Evolutionary conservation across 1,139 yeast species (phyloP).

Genomic region (Kodamaea plutei): DNA sequence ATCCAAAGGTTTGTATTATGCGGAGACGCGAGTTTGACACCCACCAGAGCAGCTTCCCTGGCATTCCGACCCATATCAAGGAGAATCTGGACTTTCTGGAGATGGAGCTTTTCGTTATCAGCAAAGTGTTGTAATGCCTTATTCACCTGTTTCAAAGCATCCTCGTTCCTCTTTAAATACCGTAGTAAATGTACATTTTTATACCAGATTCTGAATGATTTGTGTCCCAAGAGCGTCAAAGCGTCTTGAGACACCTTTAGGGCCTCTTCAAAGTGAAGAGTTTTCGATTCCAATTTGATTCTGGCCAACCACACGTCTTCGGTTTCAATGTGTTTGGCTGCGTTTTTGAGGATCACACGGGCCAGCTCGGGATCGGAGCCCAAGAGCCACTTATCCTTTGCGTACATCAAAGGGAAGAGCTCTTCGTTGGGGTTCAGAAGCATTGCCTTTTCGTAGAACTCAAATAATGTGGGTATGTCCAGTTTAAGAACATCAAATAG

Average conservation of each 20-base stretch:
- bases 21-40: conserved; percentile 45
- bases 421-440: conserved; percentile 45
- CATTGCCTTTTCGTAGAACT: conserved; percentile 50
- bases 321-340: conserved; percentile 37
- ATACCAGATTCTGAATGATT: conserved; percentile 54
- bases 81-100: conserved; percentile 58
- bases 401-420: conserved; percentile 61
- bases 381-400: conserved; percentile 60
- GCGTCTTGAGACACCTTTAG: conserved; percentile 40
- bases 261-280: conserved; percentile 37
- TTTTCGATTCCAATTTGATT: conserved; percentile 55
- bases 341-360: conserved; percentile 46
- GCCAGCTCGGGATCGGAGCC: conserved; percentile 50
- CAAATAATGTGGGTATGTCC: conserved; percentile 31
- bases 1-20: conserved; percentile 56
- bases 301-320: conserved; percentile 70
- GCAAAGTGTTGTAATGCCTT: conserved; percentile 48
- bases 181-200: conserved; percentile 60
- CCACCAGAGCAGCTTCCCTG: conserved; percentile 44
- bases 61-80: conserved; percentile 35
- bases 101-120: conserved; percentile 43
- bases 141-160: conserved; percentile 37
- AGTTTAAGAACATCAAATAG: conserved; percentile 47
- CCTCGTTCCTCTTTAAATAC: conserved; percentile 13
- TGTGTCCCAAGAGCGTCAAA: conserved; percentile 25